Conservation (phyloP, 2,329 filamentous ascomycete genomes). For the Diaporthe longicolla region DNA sequence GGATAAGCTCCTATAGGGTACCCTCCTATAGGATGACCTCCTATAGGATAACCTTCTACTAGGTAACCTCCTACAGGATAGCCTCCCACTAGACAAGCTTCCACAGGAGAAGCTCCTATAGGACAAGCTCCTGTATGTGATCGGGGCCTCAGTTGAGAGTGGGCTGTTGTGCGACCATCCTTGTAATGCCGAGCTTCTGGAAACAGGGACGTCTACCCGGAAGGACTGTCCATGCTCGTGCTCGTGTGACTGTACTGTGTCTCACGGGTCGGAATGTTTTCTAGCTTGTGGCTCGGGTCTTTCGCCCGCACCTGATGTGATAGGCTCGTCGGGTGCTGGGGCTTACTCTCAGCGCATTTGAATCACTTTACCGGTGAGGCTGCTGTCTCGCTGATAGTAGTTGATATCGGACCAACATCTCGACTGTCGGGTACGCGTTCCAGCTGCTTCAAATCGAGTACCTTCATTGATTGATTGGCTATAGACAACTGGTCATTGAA, state of each 20-base stretch:
- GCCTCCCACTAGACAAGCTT: too few relatives aligned
- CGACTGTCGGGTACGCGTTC: background rate
- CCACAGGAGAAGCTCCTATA: too few relatives aligned
- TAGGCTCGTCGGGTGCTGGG: background rate
- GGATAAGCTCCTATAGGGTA: too few relatives aligned
- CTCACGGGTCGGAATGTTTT: background rate
- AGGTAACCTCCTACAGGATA: too few relatives aligned
- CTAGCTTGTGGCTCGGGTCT: background rate
- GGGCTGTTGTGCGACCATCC: background rate
- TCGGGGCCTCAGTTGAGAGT: background rate
- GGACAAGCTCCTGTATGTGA: background rate
- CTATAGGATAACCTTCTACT: too few relatives aligned
- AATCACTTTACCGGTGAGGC: background rate
- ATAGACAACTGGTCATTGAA: background rate
- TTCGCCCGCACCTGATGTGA: background rate
- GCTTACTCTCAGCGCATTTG: background rate
- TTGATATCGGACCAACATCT: background rate
- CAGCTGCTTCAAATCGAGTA: background rate
- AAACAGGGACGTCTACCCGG: background rate
- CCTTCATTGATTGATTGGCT: too few relatives aligned
- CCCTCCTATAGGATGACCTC: too few relatives aligned
- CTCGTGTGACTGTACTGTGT: background rate
- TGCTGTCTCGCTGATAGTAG: fast-evolving
- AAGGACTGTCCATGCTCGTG: too few relatives aligned
- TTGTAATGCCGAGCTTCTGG: background rate